Evolutionary conservation across 2,329 filamentous ascomycete genomes (phyloP).

Genomic region (Calonectria henricotiae): DNA sequence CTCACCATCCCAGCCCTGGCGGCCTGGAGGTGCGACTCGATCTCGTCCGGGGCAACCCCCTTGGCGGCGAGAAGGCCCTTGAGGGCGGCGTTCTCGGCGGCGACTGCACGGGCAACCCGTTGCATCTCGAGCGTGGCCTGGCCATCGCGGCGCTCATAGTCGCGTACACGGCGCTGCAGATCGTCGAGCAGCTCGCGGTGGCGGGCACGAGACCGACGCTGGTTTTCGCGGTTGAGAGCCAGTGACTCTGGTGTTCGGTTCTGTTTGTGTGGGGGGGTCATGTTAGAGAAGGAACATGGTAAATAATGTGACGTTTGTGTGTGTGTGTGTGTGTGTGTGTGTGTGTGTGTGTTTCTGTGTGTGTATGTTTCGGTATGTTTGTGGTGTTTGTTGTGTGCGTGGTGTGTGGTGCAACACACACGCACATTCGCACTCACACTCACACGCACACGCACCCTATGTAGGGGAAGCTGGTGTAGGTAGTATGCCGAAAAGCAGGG

Average conservation of each 20-base stretch:
- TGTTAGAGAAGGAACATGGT: neutral
- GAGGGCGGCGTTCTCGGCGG: constrained; percentile 61
- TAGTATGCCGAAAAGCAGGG: neutral
- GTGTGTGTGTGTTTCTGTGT: neutral
- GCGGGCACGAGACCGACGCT: constrained; percentile 65
- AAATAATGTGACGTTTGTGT: constrained; percentile 1
- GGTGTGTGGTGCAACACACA: constrained; percentile 12
- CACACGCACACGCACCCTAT: neutral
- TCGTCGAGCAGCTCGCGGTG: constrained; percentile 63
- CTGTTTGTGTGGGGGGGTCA: constrained; percentile 22
- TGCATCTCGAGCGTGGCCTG: constrained; percentile 67
- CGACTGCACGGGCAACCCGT: constrained; percentile 63
- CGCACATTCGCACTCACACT: neutral
- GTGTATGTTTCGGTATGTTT: neutral
- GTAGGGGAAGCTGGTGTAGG: neutral
- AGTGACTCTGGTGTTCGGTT: constrained; percentile 51
- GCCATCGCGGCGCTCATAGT: constrained; percentile 61
- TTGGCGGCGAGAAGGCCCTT: constrained; percentile 51
- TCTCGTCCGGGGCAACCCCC: constrained; percentile 43
- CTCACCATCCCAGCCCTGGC: constrained; percentile 5
- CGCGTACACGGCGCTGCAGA: constrained; percentile 61
- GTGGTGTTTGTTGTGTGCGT: neutral
- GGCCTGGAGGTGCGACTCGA: constrained; percentile 46
- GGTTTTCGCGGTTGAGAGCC: constrained; percentile 61
- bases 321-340: neutral